Evolutionary conservation across 148 eudicot species (phyloP).

Genomic region (Drosera capensis): DNA sequence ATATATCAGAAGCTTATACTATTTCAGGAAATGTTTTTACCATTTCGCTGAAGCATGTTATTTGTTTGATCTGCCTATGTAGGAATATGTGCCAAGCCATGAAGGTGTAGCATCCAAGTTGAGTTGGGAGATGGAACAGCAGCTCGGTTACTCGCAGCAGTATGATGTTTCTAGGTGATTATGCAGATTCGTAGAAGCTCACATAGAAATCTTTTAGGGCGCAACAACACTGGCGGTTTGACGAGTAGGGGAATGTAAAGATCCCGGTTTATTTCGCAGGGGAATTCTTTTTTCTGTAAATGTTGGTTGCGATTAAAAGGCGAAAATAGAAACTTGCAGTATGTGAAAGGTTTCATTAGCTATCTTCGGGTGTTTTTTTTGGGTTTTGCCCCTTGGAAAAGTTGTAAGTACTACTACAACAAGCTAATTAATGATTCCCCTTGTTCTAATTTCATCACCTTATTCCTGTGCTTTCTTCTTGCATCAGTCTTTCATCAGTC

Average conservation of each 20-base stretch:
- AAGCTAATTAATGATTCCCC: not conserved
- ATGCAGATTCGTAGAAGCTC: not conserved
- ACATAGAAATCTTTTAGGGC: not conserved
- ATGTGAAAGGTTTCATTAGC: not conserved
- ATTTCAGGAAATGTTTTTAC: no score
- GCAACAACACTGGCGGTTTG: not conserved
- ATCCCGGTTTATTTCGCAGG: not conserved
- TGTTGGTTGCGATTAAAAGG: not conserved
- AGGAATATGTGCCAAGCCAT: conserved; percentile 82
- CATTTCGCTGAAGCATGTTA: not conserved
- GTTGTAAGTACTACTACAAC: not conserved
- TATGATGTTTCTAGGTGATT: not conserved
- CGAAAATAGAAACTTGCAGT: not conserved
- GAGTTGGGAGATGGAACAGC: conserved; percentile 88
- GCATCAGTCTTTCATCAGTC: no score
- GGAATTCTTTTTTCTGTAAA: conserved; percentile 1
- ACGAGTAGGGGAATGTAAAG: not conserved
- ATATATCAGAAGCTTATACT: no score
- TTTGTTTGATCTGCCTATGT: not conserved
- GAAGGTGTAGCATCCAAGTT: conserved; percentile 72
- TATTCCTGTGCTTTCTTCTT: no score
- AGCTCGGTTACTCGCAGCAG: conserved; percentile 34
- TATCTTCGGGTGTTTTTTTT: not conserved
- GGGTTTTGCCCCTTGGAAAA: not conserved
- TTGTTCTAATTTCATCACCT: no score